Evolutionary conservation across 345 rosid species (phyloP), one percentile per base, ranked within the genome.

Genomic region (Viola odorata): DNA sequence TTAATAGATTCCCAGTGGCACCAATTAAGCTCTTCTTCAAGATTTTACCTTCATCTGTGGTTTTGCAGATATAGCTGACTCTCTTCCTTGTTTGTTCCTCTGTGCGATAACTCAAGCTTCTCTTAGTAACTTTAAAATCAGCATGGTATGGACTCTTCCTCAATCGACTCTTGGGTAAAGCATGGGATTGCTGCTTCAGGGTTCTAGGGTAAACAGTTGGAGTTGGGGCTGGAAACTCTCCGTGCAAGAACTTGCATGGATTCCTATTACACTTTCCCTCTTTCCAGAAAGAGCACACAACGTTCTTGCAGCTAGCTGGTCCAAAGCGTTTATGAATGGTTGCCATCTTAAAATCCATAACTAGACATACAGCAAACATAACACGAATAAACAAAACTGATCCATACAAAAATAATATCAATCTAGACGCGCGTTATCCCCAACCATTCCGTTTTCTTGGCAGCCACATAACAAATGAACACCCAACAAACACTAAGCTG

Each of bases 231-330:
- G 38, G 57, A 3, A 14, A 23, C n/a, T 65, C 63, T 5, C 7
- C 5, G 37, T 73, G 83, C 58, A 66, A 7, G 14, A 74, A 77
- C 58, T 66, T 15, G 49, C 79, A 76, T 13, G 79, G 81, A 44
- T 80, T 66, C 48, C 75, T 42, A 7, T 69, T 77, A 57, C 84
- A 77, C 53, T 14, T 71, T 6, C 79, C 79, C 7, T 10, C 15
- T 0, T 63, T 8, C 74, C 74, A 71, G 23, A 11, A 74, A 3
- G 0, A 0, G 8, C 84, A 80, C 10, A 66, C 51, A 6, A 23
- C 32, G 32, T 1, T 37, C 12, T 17, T 36, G 59, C 6, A 37
- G 15, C 8, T 41, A 1, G 32, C 37, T 17, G 65, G 60, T 47
- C 32, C 6, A 17, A n/a, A 1, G 9, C 37, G 39, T 5, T 10